Percentiles rank a stretch among this genome's conserved stretches.
Conservation (phyloP, 192 early-diverging fungal genomes). For the Podila epicladia region DNA sequence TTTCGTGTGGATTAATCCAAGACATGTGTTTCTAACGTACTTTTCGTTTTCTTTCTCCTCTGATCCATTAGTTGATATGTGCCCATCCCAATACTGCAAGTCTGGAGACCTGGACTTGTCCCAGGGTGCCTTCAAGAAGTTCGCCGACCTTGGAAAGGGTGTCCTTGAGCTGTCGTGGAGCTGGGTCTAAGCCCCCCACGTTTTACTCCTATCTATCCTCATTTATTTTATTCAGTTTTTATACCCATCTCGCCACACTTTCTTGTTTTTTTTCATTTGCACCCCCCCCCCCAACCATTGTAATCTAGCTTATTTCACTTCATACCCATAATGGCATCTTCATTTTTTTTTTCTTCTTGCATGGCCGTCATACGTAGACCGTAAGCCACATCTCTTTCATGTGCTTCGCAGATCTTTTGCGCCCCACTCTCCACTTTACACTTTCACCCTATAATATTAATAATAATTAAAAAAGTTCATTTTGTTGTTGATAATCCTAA, state of each 20-base stretch:
- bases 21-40: neutral
- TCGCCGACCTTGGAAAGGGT: constrained; percentile 30
- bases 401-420: too few species aligned
- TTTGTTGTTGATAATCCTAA: too few species aligned
- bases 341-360: neutral
- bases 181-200: constrained; percentile 16
- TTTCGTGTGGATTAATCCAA: neutral
- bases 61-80: constrained; percentile 30
- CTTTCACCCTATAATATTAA: too few species aligned
- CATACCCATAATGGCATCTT: neutral
- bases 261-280: neutral
- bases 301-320: neutral
- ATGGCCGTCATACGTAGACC: too few species aligned
- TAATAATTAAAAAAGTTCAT: too few species aligned
- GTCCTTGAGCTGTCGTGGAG: constrained; percentile 27
- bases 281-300: neutral
- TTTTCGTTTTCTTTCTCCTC: neutral
- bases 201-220: neutral
- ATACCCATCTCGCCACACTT: neutral
- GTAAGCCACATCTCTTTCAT: too few species aligned
- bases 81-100: constrained; percentile 32
- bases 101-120: constrained; percentile 42
- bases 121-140: constrained; percentile 49
- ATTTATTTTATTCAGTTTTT: neutral
- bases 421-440: too few species aligned